These are phyloP conservation scores for Globisporangium rhizosaccharum DNA, from an alignment of 352 stramenopile species.

Conservation along the genomic window DNA sequence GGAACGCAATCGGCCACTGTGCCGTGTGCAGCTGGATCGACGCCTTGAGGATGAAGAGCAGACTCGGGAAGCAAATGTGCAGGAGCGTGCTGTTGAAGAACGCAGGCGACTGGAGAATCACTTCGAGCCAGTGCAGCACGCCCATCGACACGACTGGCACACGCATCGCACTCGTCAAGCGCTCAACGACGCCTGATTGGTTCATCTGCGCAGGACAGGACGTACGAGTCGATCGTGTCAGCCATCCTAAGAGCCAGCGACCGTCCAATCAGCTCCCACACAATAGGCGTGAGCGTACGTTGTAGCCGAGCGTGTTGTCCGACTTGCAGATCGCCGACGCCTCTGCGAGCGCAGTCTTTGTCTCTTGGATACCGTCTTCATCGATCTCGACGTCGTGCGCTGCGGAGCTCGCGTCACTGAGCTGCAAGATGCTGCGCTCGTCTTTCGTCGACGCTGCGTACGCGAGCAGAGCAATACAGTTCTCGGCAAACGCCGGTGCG, in stretches of 20 bases:
- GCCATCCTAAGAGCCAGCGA: not conserved
- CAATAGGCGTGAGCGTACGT: constrained; percentile 34
- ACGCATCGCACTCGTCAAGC: constrained; percentile 68
- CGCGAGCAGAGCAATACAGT: constrained; percentile 67
- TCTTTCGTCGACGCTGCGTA: constrained; percentile 76
- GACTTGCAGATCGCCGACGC: constrained; percentile 78
- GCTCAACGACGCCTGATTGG: constrained; percentile 77
- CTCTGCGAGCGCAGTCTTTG: constrained; percentile 62
- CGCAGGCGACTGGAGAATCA: constrained; percentile 59
- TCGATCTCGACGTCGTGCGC: constrained; percentile 36
- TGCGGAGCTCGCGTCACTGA: constrained; percentile 13
- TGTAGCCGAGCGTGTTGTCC: constrained; percentile 84
- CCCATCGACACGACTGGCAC: constrained; percentile 84
- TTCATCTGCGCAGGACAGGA: constrained; percentile 60
- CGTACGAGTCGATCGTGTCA: not conserved
- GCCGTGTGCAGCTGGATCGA: constrained; percentile 72
- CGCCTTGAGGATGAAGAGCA: constrained; percentile 71
- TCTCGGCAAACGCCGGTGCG: constrained; percentile 45
- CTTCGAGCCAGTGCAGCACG: constrained; percentile 78
- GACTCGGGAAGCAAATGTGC: constrained; percentile 81
- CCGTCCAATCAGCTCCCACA: not conserved
- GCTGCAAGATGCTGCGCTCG: constrained; percentile 69
- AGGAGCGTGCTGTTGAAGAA: constrained; percentile 84
- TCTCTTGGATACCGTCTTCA: constrained; percentile 45
- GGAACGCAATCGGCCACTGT: constrained; percentile 82